phyloP scores from a whole-genome alignment of 106 monocot species.

The Hemerocallis citrina region DNA sequence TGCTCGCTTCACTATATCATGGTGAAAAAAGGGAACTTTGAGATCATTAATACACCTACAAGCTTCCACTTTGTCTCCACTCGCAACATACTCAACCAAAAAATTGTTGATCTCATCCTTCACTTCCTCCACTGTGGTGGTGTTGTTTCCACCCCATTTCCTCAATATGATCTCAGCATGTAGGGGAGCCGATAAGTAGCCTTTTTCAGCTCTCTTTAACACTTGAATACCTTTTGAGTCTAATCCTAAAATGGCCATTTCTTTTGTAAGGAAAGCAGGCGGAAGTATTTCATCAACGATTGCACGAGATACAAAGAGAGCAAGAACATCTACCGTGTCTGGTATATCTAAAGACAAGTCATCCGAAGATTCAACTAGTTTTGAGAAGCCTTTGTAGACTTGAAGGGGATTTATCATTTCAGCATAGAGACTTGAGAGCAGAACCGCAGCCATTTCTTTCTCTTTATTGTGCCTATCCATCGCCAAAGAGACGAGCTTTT shows the following conservation, averaged over 20 bases:
- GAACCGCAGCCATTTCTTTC: constrained; percentile 69
- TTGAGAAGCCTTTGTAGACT: constrained; percentile 41
- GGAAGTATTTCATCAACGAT: constrained; percentile 67
- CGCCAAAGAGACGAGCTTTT: constrained; percentile 61
- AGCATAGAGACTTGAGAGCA: constrained; percentile 45
- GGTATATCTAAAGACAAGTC: constrained; percentile 53
- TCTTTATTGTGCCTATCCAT: constrained; percentile 73
- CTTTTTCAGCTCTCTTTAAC: constrained; percentile 39
- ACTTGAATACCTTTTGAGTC: constrained; percentile 44
- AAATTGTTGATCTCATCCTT: constrained; percentile 31
- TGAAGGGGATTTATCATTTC: constrained; percentile 32
- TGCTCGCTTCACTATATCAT: constrained; percentile 46
- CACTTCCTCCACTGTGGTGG: constrained; percentile 40
- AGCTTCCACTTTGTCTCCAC: constrained; percentile 42
- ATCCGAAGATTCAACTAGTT: constrained; percentile 38
- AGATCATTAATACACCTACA: constrained; percentile 46
- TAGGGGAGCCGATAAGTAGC: constrained; percentile 47
- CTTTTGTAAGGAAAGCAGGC: constrained; percentile 42
- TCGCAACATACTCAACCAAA: constrained; percentile 34
- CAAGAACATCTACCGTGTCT: constrained; percentile 47
- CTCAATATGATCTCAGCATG: constrained; percentile 40
- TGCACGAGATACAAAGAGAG: constrained; percentile 53
- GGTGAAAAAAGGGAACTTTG: constrained; percentile 57
- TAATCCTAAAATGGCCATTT: constrained; percentile 14
- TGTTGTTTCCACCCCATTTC: constrained; percentile 55